These are phyloP conservation scores for Cucurbita argyrosperma DNA, from an alignment of 306 rosid genomes.

Conservation along the genomic window DNA sequence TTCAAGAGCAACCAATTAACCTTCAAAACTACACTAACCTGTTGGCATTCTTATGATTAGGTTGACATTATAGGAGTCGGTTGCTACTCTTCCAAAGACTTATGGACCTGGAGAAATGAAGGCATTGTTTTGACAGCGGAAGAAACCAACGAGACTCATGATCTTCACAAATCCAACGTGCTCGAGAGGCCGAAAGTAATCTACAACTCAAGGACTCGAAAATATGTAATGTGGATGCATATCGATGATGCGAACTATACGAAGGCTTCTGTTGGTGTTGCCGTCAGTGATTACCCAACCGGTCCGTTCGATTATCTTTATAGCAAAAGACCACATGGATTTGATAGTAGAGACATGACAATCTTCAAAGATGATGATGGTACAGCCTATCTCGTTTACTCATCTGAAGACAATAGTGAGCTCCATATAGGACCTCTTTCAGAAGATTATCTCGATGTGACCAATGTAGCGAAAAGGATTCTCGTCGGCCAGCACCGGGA, in stretches of 20 bases:
- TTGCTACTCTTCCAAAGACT: slow-evolving; percentile 91
- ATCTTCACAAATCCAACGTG: slow-evolving; percentile 79
- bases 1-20: not conserved
- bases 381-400: slow-evolving; percentile 71
- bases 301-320: slow-evolving; percentile 80
- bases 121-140: slow-evolving; percentile 82
- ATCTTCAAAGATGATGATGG: slow-evolving; percentile 85
- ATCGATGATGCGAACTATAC: slow-evolving; percentile 88
- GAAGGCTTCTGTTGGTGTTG: slow-evolving; percentile 77
- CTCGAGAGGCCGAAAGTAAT: slow-evolving; percentile 95
- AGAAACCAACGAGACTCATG: slow-evolving; percentile 71
- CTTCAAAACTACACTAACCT: not conserved
- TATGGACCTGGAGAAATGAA: slow-evolving; percentile 93
- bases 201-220: slow-evolving; percentile 65
- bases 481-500: slow-evolving; percentile 88
- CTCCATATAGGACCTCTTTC: slow-evolving; percentile 85
- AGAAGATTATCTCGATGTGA: slow-evolving; percentile 59
- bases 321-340: slow-evolving; percentile 86
- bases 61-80: slow-evolving; percentile 96
- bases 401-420: slow-evolving; percentile 92
- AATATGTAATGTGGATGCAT: slow-evolving; percentile 99
- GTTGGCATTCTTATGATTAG: slow-evolving; percentile 17
- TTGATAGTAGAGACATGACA: slow-evolving; percentile 92
- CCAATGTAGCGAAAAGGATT: slow-evolving; percentile 40
- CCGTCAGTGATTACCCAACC: slow-evolving; percentile 61